phyloP scores from a whole-genome alignment of 2,329 filamentous ascomycete genomes.

The Pseudocercospora ulei region DNA sequence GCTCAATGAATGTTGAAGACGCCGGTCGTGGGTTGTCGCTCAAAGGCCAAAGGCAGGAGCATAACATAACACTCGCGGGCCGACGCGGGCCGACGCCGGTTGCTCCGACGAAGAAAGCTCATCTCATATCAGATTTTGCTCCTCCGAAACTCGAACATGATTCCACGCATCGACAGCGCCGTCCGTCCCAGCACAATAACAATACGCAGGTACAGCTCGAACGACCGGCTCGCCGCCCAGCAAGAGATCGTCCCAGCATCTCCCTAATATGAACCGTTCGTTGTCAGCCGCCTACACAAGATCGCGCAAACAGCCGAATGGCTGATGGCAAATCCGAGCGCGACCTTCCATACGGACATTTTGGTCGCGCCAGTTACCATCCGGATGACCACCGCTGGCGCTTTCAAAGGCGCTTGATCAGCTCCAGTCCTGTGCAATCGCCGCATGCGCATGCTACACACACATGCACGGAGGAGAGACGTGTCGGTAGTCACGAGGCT shows the following conservation, averaged over 20 bases:
- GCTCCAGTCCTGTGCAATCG: conserved; percentile 20
- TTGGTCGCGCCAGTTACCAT: conserved; percentile 45
- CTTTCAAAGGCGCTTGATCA: conserved; percentile 19
- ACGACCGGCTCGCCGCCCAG: neutral
- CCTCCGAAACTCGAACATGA: no score
- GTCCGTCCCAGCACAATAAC: conserved; percentile 2
- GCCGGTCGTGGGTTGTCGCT: no score
- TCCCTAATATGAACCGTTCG: conserved; percentile 22
- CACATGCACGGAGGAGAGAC: neutral
- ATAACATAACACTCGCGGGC: no score
- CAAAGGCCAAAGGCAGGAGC: no score
- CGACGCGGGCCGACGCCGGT: no score
- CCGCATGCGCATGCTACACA: conserved; percentile 16
- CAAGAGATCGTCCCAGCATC: neutral
- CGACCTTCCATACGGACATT: conserved; percentile 47
- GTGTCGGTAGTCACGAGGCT: neutral
- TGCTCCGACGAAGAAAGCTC: no score
- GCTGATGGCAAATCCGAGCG: conserved; percentile 43
- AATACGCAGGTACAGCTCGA: neutral
- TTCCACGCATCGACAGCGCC: no score
- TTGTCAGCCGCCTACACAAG: conserved; percentile 10
- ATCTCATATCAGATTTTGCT: no score
- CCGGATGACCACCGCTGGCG: conserved; percentile 42
- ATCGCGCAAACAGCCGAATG: conserved; percentile 44
- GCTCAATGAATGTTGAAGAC: no score